A percentile compares a stretch with the other conserved stretches of the same genome.
Evolutionary conservation across 2,329 filamentous ascomycete species (phyloP).

Genomic region (Rutstroemia sp.): DNA sequence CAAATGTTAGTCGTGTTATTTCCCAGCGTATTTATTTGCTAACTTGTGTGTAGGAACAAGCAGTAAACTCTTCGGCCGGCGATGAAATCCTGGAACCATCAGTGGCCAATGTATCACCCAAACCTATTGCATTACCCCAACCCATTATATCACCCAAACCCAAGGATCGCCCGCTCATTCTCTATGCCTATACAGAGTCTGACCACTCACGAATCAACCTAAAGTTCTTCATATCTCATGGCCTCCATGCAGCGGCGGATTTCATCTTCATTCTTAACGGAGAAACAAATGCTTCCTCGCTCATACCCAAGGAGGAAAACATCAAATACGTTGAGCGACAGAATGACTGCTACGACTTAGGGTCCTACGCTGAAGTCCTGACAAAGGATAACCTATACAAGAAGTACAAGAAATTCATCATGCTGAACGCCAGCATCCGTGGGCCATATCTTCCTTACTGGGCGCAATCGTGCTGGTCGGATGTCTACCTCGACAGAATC

Average conservation of each 20-base stretch:
- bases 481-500: constrained; percentile 19
- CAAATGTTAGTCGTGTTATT: no score
- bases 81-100: not conserved
- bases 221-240: constrained; percentile 25
- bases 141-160: not conserved
- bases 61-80: not conserved
- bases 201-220: constrained; percentile 20
- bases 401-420: no score
- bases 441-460: constrained; percentile 27
- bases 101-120: not conserved
- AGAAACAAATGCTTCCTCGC: constrained; percentile 6
- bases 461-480: constrained; percentile 23
- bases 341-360: constrained; percentile 27
- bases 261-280: constrained; percentile 28
- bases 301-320: constrained; percentile 10
- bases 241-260: constrained; percentile 24
- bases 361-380: constrained; percentile 23
- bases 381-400: constrained; percentile 6
- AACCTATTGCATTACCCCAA: no score
- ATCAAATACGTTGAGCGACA: constrained; percentile 18
- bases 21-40: no score
- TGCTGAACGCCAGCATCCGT: constrained; percentile 26
- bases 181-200: constrained; percentile 27
- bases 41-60: not conserved
- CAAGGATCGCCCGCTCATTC: constrained; percentile 16